phyloP scores from a whole-genome alignment of 768 basidiomycete genomes.

The Tylopilus intermedius region DNA sequence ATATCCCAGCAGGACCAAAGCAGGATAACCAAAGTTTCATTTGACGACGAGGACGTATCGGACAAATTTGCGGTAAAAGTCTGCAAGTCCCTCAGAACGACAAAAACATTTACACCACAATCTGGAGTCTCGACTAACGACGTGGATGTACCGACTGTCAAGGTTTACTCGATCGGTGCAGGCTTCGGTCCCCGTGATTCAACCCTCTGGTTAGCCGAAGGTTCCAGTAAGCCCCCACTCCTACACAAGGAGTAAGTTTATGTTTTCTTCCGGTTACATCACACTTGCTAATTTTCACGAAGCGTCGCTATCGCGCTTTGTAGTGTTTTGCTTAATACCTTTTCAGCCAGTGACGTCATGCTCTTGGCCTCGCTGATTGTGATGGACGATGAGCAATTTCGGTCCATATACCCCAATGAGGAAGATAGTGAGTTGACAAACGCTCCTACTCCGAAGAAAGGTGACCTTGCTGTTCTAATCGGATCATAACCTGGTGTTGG shows the following conservation, averaged over 20 bases:
- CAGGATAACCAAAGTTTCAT: neutral
- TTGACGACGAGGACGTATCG: neutral
- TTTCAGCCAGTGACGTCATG: constrained; percentile 9
- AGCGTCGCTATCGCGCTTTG: too few species aligned
- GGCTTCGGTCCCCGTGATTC: neutral
- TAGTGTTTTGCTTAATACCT: too few species aligned
- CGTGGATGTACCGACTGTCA: neutral
- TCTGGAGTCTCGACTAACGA: neutral
- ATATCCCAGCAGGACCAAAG: constrained; percentile 12
- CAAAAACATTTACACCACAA: constrained; percentile 11
- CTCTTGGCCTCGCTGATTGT: constrained; percentile 10
- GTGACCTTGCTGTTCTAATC: too few species aligned
- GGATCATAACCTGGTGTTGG: too few species aligned
- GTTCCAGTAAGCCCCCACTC: neutral
- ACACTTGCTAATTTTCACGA: too few species aligned
- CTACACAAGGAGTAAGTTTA: constrained; percentile 5
- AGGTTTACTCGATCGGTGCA: neutral
- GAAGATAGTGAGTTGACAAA: too few species aligned
- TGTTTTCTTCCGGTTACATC: neutral
- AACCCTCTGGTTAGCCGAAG: constrained; percentile 10
- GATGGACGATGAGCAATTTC: neutral
- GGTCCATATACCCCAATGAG: too few species aligned
- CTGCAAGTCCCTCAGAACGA: constrained; percentile 3
- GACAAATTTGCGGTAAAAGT: neutral
- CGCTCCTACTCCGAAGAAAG: too few species aligned